Conservation (phyloP, 371 early-diverging fungal species). For the Mortierella sp. region DNA sequence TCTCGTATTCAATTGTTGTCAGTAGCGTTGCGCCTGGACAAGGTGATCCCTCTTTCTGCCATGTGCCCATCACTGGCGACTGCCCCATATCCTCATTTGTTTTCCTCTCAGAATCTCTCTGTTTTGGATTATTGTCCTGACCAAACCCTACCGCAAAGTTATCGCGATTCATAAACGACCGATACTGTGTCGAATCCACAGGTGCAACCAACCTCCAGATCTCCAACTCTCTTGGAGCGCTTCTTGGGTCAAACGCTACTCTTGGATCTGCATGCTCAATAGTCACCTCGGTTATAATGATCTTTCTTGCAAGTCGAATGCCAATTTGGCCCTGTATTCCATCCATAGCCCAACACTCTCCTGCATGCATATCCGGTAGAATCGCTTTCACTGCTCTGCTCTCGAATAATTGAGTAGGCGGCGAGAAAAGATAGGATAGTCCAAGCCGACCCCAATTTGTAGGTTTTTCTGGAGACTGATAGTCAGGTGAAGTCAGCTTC, state of each 20-base stretch:
- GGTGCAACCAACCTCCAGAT: slow-evolving; percentile 69
- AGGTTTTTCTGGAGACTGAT: slow-evolving; percentile 20
- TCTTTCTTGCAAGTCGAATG: slow-evolving; percentile 64
- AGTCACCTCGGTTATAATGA: slow-evolving; percentile 69
- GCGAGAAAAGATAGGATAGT: slow-evolving; percentile 4
- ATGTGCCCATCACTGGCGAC: slow-evolving; percentile 18
- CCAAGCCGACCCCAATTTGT: slow-evolving; percentile 11
- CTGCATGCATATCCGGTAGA: slow-evolving; percentile 63
- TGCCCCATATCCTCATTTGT: neutral
- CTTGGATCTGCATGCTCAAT: slow-evolving; percentile 74
- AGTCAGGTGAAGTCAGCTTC: slow-evolving; percentile 65
- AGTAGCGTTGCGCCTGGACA: slow-evolving; percentile 24
- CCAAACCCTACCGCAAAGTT: neutral
- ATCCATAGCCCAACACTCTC: slow-evolving; percentile 80
- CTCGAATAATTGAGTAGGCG: slow-evolving; percentile 4
- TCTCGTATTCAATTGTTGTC: slow-evolving; percentile 17
- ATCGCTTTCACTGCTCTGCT: slow-evolving; percentile 60
- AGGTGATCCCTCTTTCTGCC: slow-evolving; percentile 30
- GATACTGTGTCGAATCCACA: neutral
- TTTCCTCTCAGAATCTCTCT: neutral
- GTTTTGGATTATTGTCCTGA: neutral
- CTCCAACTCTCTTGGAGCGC: slow-evolving; percentile 77
- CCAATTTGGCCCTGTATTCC: slow-evolving; percentile 72
- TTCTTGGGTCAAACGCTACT: slow-evolving; percentile 61
- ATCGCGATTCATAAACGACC: neutral